phyloP scores from a whole-genome alignment of 2,329 filamentous ascomycete genomes.

The Fusarium mexicanum region DNA sequence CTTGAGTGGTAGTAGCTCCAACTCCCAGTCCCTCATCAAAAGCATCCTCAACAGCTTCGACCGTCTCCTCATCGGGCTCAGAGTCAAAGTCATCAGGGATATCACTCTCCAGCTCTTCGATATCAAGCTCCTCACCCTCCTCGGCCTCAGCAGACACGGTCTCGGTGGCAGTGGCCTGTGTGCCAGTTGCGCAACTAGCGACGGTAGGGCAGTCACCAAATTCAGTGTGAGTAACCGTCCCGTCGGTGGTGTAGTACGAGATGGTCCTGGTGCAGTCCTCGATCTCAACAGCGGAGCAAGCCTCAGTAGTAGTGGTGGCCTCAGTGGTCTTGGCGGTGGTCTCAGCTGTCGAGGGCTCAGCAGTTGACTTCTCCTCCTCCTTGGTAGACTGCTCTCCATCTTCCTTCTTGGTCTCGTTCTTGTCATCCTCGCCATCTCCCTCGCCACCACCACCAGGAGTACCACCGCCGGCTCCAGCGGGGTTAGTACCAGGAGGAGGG shows the following conservation, averaged over 20 bases:
- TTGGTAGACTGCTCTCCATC: conserved; percentile 4
- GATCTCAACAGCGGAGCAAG: conserved; percentile 3
- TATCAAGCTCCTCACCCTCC: neutral
- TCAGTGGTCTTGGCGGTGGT: conserved; percentile 6
- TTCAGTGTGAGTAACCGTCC: conserved; percentile 4
- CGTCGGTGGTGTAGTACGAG: conserved; percentile 6
- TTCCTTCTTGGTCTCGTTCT: neutral
- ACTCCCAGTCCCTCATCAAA: neutral
- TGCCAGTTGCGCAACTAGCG: conserved; percentile 14
- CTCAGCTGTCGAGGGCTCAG: neutral
- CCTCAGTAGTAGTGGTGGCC: conserved; percentile 5
- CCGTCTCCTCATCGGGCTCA: neutral
- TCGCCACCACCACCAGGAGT: neutral
- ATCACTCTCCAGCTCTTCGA: neutral
- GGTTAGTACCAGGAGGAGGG: neutral
- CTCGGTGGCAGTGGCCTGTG: neutral
- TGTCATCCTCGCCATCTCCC: neutral
- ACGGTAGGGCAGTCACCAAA: conserved; percentile 4
- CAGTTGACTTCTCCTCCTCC: neutral
- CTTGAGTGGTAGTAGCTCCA: neutral
- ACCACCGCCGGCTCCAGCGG: neutral
- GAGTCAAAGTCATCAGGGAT: conserved; percentile 1
- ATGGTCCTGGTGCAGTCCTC: conserved; percentile 11
- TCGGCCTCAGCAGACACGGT: neutral
- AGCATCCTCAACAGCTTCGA: neutral